Percentiles rank a stretch among this genome's conserved stretches.
Evolutionary conservation across 179 eudicot genomes (phyloP).

Genomic region (Heliamphora pulchella): DNA sequence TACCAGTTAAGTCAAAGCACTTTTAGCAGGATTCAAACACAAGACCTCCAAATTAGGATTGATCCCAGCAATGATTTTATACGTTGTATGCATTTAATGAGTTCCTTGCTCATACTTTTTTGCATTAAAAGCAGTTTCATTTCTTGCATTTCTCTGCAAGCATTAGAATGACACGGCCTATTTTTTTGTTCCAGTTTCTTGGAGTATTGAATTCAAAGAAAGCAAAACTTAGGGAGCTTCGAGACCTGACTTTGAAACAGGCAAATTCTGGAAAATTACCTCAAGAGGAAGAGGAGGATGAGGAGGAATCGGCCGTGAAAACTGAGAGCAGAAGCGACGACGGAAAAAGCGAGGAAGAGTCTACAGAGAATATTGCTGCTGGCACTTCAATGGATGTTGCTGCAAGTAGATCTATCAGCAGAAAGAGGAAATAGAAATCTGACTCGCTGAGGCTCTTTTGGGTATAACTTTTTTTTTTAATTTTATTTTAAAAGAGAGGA

Average conservation of each 20-base stretch:
- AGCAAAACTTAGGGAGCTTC: constrained; percentile 77
- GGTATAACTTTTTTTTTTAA: too few relatives aligned
- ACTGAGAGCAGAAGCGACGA: constrained; percentile 54
- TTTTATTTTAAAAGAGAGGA: too few relatives aligned
- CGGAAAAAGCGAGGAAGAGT: constrained; percentile 29
- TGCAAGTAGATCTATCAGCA: constrained; percentile 29
- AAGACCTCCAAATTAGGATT: too few relatives aligned
- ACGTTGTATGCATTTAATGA: neutral
- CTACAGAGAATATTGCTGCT: constrained; percentile 17
- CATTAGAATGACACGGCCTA: neutral
- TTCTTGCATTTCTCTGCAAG: neutral
- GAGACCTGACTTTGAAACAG: constrained; percentile 46
- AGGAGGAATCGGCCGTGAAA: constrained; percentile 56
- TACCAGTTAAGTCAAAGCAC: too few relatives aligned
- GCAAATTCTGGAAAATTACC: constrained; percentile 31
- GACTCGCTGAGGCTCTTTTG: neutral
- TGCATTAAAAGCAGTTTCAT: neutral
- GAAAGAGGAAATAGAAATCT: constrained; percentile 35
- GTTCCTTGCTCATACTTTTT: neutral
- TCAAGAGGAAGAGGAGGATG: constrained; percentile 39
- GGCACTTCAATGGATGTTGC: constrained; percentile 41
- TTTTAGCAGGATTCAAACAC: too few relatives aligned
- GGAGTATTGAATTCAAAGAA: constrained; percentile 76
- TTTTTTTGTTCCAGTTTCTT: constrained; percentile 53
- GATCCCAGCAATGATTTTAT: too few relatives aligned